These are phyloP conservation scores for Zygosaccharomyces sapae DNA, from an alignment of 1,139 yeast species.

Conservation along the genomic window DNA sequence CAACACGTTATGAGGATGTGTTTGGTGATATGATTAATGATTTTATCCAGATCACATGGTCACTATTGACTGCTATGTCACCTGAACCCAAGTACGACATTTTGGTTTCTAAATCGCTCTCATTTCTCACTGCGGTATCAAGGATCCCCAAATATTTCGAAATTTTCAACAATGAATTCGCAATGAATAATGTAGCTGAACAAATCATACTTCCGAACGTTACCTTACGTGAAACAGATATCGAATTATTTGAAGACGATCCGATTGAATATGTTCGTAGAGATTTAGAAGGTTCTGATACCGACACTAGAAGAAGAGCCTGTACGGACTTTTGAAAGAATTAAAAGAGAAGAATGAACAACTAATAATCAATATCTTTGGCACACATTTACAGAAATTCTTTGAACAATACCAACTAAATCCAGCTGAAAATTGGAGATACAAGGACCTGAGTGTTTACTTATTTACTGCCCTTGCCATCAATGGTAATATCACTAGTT, in stretches of 20 bases:
- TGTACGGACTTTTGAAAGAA: conserved; percentile 89
- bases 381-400: conserved; percentile 70
- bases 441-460: conserved; percentile 82
- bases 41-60: conserved; percentile 83
- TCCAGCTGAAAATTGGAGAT: conserved; percentile 59
- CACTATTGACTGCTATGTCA: conserved; percentile 61
- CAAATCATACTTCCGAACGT: conserved; percentile 86
- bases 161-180: conserved; percentile 61
- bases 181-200: conserved; percentile 73
- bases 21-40: conserved; percentile 71
- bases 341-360: conserved; percentile 76
- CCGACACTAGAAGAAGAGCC: conserved; percentile 86
- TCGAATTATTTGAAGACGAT: conserved; percentile 93
- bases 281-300: conserved; percentile 92
- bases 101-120: conserved; percentile 75
- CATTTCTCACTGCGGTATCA: conserved; percentile 78
- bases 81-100: conserved; percentile 77
- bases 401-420: conserved; percentile 47
- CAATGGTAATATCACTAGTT: conserved; percentile 76
- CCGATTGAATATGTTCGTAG: conserved; percentile 89
- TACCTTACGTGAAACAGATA: conserved; percentile 77
- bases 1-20: conserved; percentile 88
- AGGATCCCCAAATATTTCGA: conserved; percentile 61
- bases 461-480: conserved; percentile 87
- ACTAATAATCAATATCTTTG: conserved; percentile 67